Base-by-base conservation (phyloP, 371 early-diverging fungal species). In the Mortierella sp. region DNA sequence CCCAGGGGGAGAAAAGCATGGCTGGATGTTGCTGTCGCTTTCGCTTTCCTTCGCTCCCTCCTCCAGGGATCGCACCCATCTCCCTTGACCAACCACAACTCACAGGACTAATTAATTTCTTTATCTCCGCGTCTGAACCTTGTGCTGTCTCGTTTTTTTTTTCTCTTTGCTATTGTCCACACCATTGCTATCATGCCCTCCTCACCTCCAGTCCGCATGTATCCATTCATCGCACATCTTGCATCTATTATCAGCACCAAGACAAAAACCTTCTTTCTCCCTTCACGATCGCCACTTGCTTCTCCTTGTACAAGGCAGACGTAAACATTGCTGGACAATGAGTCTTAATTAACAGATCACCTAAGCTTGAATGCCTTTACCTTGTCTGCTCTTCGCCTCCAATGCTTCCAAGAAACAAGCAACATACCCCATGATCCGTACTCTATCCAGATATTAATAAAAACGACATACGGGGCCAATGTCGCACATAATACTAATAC, bases 141-240 rank as follows among this genome's bases (percentile, higher is more conserved):
- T 59, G 59, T 71, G 48, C 51, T 61, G 59, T 71, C 77, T 61
- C 51, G 43, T 55, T 55, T n/a, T 24, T 14, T 19, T 51, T 2
- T 21, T 24, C 54, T 9, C 54, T 8, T 24, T 26, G 48, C 48
- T 46, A 46, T 46, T 46, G 48, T 13, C 48, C 48, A 46, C 48
- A 46, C 9, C 13, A 6, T 6, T 46, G 48, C 48, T 46, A 46
- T 46, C 9, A 9, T 46, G 5, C 48, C 48, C 9, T 46, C 43
- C 43, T 6, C 6, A 4, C 43, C 6, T 40, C 43, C 43, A 40
- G 6, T 40, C 6, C 13, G 48, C 48, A 46, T 46, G 48, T 9
- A 46, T 46, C 48, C 48, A 46, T 9, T 40, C 48, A 46, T 46
- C 48, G 13, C 13, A 46, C 9, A 46, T 46, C 48, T 46, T 9